These are phyloP conservation scores for Paragyromitra xinjiangensis DNA, from an alignment of 495 filamentous ascomycete genomes.

Conservation along the genomic window DNA sequence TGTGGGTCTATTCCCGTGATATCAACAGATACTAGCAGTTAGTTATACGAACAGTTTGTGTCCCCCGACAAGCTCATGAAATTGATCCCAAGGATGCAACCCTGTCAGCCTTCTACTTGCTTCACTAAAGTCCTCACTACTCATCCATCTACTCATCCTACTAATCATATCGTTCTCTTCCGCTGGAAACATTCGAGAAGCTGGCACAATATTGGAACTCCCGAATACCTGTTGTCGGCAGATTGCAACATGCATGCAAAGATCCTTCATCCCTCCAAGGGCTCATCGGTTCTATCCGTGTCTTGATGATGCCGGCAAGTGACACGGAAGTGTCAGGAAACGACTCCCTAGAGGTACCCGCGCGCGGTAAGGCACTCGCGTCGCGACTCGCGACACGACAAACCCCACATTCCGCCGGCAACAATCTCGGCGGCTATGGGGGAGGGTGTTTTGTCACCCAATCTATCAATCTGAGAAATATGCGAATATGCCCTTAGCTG, in stretches of 20 bases:
- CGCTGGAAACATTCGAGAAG: conserved; percentile 47
- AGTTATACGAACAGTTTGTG: not conserved
- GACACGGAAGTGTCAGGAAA: conserved; percentile 33
- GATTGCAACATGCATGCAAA: conserved; percentile 42
- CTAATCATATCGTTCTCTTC: conserved; percentile 35
- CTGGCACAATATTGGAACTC: conserved; percentile 31
- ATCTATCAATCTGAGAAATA: conserved; percentile 40
- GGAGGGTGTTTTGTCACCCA: conserved; percentile 11
- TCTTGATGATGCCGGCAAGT: conserved; percentile 24
- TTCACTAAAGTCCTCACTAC: conserved; percentile 15
- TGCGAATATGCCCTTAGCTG: conserved; percentile 24
- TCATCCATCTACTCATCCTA: conserved; percentile 5
- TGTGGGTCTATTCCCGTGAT: not conserved
- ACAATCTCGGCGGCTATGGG: conserved; percentile 22
- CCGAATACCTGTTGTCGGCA: conserved; percentile 46
- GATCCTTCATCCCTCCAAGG: conserved; percentile 28
- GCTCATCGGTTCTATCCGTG: conserved; percentile 38
- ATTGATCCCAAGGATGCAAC: conserved; percentile 14
- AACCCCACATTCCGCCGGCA: conserved; percentile 24
- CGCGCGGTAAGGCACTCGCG: conserved; percentile 40
- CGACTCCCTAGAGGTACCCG: conserved; percentile 29
- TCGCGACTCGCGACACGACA: conserved; percentile 40
- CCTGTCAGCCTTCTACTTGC: conserved; percentile 23
- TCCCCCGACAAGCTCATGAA: conserved; percentile 9
- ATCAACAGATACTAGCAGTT: conserved; percentile 8